Base-by-base conservation (phyloP, 768 basidiomycete species). In the Macrocybe gigantea region DNA sequence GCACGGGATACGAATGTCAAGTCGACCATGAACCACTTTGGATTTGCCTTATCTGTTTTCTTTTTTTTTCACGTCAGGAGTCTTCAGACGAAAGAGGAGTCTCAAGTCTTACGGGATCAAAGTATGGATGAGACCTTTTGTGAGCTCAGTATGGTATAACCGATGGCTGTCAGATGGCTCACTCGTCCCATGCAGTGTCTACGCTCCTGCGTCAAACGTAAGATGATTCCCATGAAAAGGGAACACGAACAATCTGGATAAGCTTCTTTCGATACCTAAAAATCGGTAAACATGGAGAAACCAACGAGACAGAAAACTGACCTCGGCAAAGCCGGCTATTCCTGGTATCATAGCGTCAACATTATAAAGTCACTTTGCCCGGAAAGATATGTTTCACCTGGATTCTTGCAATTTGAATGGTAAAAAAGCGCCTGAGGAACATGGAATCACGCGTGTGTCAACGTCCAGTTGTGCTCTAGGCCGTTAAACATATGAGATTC, bases 21-120 rank as follows among this genome's bases (percentile, higher is more conserved):
- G 56, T 92, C 83, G 33, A 93, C 88, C 93, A 97, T 97, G 70
- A 75, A 93, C 93, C 93, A 97, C 60, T 77, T 88, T 1, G 93
- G 93, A 8, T 81, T 72, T 3, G 74, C 72, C 57, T 81, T 57
- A 48, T 90, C 74, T 2, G 91, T 79, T 80, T 94, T 94, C 89
- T 12, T 22, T 42, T 10, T 29, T 44, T 44, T 49, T 45, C 49
- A 29, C 13, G 32, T 32, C 33, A 33, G 7, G 29, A 15, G n/a
- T 39, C 31, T 42, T n/a, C 31, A 44, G 29, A 15, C 29, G 33
- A 31, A 32, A 32, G 29, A 7, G 49, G 39, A 44, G 42, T 32
- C 8, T 12, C 3, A 22, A 22, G 33, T 60, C 79, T 53, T 58
- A 88, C 88, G 30, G 74, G 58, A 55, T 92, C 88, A 54, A 77